Evolutionary conservation across 2,329 filamentous ascomycete species (phyloP), one percentile per base, ranked within the genome.

Genomic region (Biscogniauxia sp.): DNA sequence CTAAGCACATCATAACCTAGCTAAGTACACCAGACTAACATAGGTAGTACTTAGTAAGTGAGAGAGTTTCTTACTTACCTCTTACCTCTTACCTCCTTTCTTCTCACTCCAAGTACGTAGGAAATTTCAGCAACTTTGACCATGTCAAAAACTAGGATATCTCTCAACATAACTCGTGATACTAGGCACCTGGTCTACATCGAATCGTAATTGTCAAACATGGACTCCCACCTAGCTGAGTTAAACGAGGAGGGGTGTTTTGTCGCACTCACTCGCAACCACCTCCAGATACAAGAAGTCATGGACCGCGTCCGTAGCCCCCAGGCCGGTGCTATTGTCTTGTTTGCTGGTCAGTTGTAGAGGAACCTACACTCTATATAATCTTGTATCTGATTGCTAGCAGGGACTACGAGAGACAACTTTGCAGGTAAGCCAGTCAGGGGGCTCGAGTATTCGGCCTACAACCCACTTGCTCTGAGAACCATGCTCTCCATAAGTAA

Each of bases 331-430:
- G 90, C 90, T 13, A 89, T 92, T 54, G 89, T 93, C 9, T 70
- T 93, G 37, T 93, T 93, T 73, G 87, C 88, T 60, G 90, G 90
- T 87, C 79, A 66, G 63, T 54, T 13, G 45, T 41, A 15, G 49
- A 55, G 60, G 28, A 23, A 58, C 15, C 20, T 19, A 28, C 19
- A 19, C 26, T 20, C 53, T 45, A 20, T 53, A 51, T 20, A 20
- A 25, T n/a, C 15, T 32, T 2, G 37, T 53, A 50, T 62, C 60
- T 70, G 54, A 67, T 69, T 53, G 62, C 68, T 55, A 53, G 19
- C 64, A 90, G 89, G 90, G 57, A 93, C 89, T 1, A 96, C 92
- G 2, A 82, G 92, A 60, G 88, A 94, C 76, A 88, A 82, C 69
- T 95, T 95, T 75, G 81, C 79, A 57, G 81, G 83, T 60, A 88